Evolutionary conservation across 2,329 filamentous ascomycete species (phyloP).

Genomic region (Fusarium ramigenum): DNA sequence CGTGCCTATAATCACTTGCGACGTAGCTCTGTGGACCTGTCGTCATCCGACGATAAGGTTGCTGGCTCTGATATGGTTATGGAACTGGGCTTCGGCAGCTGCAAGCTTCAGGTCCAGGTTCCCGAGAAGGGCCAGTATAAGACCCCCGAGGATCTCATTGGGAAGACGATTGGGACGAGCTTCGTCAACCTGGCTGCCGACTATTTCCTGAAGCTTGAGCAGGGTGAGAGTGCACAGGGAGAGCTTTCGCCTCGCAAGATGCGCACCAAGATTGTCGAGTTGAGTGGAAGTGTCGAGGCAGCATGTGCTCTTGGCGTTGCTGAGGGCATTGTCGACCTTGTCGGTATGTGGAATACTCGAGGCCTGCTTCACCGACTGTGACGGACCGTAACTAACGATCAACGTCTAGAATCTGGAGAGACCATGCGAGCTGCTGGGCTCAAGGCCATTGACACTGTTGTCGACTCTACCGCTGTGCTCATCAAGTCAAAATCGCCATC

Average conservation of each 20-base stretch:
- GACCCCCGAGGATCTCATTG: constrained; percentile 80
- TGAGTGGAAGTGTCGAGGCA: constrained; percentile 96
- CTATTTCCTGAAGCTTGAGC: constrained; percentile 85
- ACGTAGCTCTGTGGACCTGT: constrained; percentile 52
- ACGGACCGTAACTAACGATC: constrained; percentile 20
- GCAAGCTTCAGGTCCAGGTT: constrained; percentile 96
- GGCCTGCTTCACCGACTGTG: not conserved
- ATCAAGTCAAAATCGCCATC: constrained; percentile 89
- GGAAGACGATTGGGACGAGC: constrained; percentile 94
- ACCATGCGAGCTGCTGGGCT: constrained; percentile 97
- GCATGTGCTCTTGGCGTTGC: constrained; percentile 95
- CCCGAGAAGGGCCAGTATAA: constrained; percentile 81
- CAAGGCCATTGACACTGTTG: constrained; percentile 92
- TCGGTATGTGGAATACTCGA: constrained; percentile 72
- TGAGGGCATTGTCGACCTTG: constrained; percentile 96
- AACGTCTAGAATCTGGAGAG: constrained; percentile 83
- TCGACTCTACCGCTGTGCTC: constrained; percentile 86
- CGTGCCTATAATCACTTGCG: constrained; percentile 58
- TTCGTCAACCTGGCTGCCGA: constrained; percentile 85
- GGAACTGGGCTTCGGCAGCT: constrained; percentile 89
- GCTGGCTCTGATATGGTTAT: constrained; percentile 84
- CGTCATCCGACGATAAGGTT: constrained; percentile 51
- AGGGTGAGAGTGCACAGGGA: constrained; percentile 54
- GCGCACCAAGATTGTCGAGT: constrained; percentile 88
- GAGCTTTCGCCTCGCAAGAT: constrained; percentile 60